Percentiles rank a stretch among this genome's conserved stretches.
These are phyloP conservation scores for Ceriops zippeliana DNA, from an alignment of 345 rosid genomes.

Conservation along the genomic window DNA sequence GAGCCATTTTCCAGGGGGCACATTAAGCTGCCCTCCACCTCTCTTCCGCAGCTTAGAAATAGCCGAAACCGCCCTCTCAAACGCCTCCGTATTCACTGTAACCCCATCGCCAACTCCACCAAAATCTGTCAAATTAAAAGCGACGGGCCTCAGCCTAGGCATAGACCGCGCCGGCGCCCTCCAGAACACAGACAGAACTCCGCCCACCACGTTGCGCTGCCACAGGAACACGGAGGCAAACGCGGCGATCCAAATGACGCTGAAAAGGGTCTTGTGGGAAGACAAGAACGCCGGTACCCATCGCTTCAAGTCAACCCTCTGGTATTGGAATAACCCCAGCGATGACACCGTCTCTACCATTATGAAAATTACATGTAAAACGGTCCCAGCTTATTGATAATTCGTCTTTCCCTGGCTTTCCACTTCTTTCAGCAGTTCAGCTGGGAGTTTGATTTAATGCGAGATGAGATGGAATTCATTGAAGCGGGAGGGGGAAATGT, in stretches of 20 bases:
- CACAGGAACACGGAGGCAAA: slow-evolving; percentile 71
- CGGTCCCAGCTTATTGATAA: not conserved
- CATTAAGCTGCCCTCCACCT: slow-evolving; percentile 93
- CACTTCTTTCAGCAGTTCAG: not conserved
- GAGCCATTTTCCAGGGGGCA: slow-evolving; percentile 87
- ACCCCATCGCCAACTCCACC: slow-evolving; percentile 90
- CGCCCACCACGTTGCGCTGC: slow-evolving; percentile 53
- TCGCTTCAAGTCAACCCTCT: slow-evolving; percentile 49
- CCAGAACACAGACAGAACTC: slow-evolving; percentile 37
- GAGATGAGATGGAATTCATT: not conserved
- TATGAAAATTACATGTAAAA: not conserved
- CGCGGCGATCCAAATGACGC: slow-evolving; percentile 75
- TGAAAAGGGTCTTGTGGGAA: slow-evolving; percentile 71
- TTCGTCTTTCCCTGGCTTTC: not conserved
- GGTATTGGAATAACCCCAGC: slow-evolving; percentile 42
- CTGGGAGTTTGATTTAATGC: not conserved
- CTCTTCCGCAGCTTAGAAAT: slow-evolving; percentile 64
- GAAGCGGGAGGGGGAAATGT: not conserved
- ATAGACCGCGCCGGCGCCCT: slow-evolving; percentile 33
- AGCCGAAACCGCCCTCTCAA: slow-evolving; percentile 68
- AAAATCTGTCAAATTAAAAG: slow-evolving; percentile 78
- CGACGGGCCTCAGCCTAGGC: slow-evolving; percentile 53
- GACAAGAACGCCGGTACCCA: slow-evolving; percentile 52
- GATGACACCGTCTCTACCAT: slow-evolving; percentile 54
- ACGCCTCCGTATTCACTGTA: slow-evolving; percentile 73